These are phyloP conservation scores for Phialophora chinensis DNA, from an alignment of 2,329 filamentous ascomycete species.

Conservation along the genomic window DNA sequence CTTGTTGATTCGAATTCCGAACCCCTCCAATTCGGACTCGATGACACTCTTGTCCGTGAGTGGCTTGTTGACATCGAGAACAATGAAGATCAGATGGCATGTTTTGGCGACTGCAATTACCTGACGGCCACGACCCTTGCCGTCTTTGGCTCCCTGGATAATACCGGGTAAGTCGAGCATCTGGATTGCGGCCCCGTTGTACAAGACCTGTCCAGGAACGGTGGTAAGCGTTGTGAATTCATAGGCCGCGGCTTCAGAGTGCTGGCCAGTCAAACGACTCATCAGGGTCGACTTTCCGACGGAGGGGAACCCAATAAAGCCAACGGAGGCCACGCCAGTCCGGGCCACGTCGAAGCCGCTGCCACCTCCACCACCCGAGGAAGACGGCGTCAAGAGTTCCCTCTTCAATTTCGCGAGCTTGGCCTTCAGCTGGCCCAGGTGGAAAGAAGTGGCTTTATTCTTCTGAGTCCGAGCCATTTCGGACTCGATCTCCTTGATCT, in stretches of 20 bases:
- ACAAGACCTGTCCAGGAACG: slow-evolving; percentile 92
- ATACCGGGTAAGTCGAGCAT: slow-evolving; percentile 99
- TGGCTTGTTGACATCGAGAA: slow-evolving; percentile 97
- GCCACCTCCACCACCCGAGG: slow-evolving; percentile 80
- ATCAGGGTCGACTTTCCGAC: slow-evolving; percentile 98
- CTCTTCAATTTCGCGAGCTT: slow-evolving; percentile 98
- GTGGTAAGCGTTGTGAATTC: slow-evolving; percentile 99
- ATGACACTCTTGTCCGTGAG: slow-evolving; percentile 96
- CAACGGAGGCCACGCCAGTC: slow-evolving; percentile 95
- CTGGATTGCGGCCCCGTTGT: slow-evolving; percentile 96
- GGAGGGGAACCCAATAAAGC: slow-evolving; percentile 97
- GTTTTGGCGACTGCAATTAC: slow-evolving; percentile 99
- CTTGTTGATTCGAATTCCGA: slow-evolving; percentile 98
- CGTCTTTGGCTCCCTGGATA: slow-evolving; percentile 97
- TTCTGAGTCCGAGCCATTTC: slow-evolving; percentile 99
- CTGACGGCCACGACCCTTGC: slow-evolving; percentile 94
- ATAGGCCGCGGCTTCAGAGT: slow-evolving; percentile 96
- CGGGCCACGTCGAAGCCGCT: slow-evolving; percentile 96
- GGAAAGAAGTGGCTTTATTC: slow-evolving; percentile 93
- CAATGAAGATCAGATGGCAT: slow-evolving; percentile 97
- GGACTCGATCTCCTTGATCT: slow-evolving; percentile 97
- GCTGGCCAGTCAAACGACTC: slow-evolving; percentile 91
- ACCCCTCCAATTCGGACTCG: slow-evolving; percentile 92
- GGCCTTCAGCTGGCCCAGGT: slow-evolving; percentile 93
- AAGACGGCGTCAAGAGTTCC: slow-evolving; percentile 84